Percentiles rank a stretch among this genome's conserved stretches.
These are phyloP conservation scores for Colletotrichum nymphaeae DNA, from an alignment of 2,329 filamentous ascomycete genomes.

Conservation along the genomic window DNA sequence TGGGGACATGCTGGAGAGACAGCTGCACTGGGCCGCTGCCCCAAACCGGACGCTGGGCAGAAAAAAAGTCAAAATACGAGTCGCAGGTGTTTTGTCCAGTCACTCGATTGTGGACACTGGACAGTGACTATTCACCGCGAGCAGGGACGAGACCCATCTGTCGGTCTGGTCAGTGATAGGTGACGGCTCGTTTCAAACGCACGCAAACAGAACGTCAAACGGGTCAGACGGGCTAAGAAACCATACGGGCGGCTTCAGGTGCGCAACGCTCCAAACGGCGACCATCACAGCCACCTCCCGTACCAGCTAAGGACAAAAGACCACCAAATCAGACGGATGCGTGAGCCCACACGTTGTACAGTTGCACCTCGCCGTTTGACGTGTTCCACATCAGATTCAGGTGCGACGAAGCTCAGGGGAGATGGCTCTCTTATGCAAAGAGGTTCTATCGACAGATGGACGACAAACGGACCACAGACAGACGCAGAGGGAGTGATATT, in stretches of 20 bases:
- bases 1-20: constrained; percentile 21
- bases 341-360: constrained; percentile 8
- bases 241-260: constrained; percentile 22
- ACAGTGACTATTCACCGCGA: constrained; percentile 11
- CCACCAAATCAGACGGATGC: constrained; percentile 15
- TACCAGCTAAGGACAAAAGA: constrained; percentile 2
- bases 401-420: constrained; percentile 1
- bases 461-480: not conserved
- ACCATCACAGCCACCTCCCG: constrained; percentile 31
- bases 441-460: not conserved
- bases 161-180: constrained; percentile 31
- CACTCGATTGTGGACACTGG: not conserved
- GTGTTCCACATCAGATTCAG: constrained; percentile 28
- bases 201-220: constrained; percentile 33
- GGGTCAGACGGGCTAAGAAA: constrained; percentile 21
- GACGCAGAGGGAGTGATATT: not conserved
- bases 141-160: not conserved
- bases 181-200: constrained; percentile 31
- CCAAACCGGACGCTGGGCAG: constrained; percentile 7
- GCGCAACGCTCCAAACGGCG: constrained; percentile 27
- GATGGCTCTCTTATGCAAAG: not conserved
- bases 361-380: constrained; percentile 17
- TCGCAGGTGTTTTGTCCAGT: constrained; percentile 13
- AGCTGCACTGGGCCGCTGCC: constrained; percentile 15
- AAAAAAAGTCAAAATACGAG: constrained; percentile 24